A percentile compares a stretch with the other conserved stretches of the same genome.
These are phyloP conservation scores for Aspergillus panamensis DNA, from an alignment of 495 filamentous ascomycete species.

Conservation along the genomic window DNA sequence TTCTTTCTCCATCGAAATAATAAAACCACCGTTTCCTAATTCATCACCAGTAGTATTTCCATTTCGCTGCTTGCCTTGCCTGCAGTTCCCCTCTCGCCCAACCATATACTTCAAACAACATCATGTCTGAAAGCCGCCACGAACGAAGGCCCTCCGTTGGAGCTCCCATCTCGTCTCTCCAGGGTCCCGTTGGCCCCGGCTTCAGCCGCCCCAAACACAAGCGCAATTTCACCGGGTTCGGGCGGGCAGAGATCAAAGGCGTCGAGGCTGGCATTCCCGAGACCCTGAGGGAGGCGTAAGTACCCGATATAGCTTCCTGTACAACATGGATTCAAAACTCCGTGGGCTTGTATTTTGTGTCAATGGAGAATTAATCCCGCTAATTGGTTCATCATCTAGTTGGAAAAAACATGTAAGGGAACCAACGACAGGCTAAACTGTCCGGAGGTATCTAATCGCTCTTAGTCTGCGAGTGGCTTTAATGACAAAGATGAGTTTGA, in stretches of 20 bases:
- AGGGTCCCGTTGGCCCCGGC: slow-evolving; percentile 73
- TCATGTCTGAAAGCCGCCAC: slow-evolving; percentile 34
- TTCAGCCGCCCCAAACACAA: slow-evolving; percentile 85
- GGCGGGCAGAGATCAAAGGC: slow-evolving; percentile 82
- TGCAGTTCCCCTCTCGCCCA: background rate
- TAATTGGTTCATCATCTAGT: slow-evolving; percentile 35
- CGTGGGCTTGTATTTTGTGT: background rate
- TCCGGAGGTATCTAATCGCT: background rate
- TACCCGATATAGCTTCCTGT: slow-evolving; percentile 6
- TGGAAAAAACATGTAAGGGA: slow-evolving; percentile 74
- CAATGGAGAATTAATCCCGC: slow-evolving; percentile 1
- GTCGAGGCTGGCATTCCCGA: slow-evolving; percentile 91
- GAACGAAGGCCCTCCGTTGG: slow-evolving; percentile 74
- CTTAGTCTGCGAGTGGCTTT: slow-evolving; percentile 64
- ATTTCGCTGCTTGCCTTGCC: background rate
- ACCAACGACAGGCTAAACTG: background rate
- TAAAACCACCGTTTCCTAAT: background rate
- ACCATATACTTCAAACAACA: background rate
- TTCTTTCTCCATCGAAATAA: background rate
- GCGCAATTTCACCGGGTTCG: slow-evolving; percentile 89
- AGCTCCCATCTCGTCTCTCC: slow-evolving; percentile 76
- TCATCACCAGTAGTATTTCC: background rate
- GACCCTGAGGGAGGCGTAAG: slow-evolving; percentile 74
- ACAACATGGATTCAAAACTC: background rate
- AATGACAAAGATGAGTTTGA: slow-evolving; percentile 70